Evolutionary conservation across 2,329 filamentous ascomycete species (phyloP).

Genomic region (Talaromyces sp.): DNA sequence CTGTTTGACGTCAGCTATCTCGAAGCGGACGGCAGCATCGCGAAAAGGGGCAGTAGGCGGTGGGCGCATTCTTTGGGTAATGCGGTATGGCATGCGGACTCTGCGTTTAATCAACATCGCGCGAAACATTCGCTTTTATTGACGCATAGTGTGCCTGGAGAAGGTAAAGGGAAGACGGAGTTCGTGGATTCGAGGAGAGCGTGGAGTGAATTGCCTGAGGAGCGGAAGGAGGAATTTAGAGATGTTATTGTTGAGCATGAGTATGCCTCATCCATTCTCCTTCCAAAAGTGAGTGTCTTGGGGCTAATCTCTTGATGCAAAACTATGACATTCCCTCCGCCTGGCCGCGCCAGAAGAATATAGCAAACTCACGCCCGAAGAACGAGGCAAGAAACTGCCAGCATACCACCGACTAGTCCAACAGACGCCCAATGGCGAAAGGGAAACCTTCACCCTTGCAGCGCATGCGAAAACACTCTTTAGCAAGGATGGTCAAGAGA

Average conservation of each 20-base stretch:
- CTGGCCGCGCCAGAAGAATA: not conserved
- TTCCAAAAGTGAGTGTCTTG: too few species aligned
- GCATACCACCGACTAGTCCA: not conserved
- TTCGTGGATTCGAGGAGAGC: not conserved
- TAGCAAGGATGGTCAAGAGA: not conserved
- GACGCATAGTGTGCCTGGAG: not conserved
- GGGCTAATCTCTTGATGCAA: not conserved
- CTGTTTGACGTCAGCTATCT: not conserved
- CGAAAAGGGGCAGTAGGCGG: not conserved
- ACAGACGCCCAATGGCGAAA: not conserved
- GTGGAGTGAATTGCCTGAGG: too few species aligned
- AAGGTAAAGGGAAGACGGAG: not conserved
- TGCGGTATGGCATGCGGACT: not conserved
- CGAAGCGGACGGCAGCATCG: not conserved
- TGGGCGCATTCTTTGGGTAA: not conserved
- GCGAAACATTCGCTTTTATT: not conserved
- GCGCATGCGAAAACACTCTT: not conserved
- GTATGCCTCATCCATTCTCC: not conserved
- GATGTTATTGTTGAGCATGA: not conserved
- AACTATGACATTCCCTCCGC: not conserved
- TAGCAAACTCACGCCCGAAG: not conserved
- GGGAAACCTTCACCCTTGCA: not conserved
- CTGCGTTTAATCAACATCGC: not conserved
- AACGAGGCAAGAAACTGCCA: not conserved
- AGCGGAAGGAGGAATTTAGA: not conserved